Conservation (phyloP, 1,284 basidiomycete genomes). For the Microbotryum saponariae region DNA sequence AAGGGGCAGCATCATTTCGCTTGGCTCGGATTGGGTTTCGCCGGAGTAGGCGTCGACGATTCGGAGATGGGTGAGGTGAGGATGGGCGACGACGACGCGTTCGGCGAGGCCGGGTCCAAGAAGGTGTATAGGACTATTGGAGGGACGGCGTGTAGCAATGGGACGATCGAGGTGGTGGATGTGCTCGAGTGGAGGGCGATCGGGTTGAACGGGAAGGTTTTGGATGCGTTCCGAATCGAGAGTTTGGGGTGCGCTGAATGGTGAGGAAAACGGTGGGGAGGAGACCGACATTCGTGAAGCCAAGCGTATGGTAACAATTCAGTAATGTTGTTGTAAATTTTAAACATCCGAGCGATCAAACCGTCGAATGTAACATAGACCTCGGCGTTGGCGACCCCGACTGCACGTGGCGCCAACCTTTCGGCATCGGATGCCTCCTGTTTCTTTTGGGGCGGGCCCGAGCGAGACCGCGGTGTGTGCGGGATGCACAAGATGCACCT, state of each 20-base stretch:
- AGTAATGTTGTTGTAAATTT: too few species aligned
- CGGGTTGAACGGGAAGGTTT: conserved; percentile 12
- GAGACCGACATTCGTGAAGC: not conserved
- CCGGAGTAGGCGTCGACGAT: not conserved
- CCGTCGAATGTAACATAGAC: too few species aligned
- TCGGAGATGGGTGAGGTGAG: not conserved
- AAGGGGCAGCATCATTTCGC: conserved; percentile 25
- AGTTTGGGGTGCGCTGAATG: conserved; percentile 9
- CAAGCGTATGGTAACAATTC: too few species aligned
- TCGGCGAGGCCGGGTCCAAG: not conserved
- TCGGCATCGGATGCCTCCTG: too few species aligned
- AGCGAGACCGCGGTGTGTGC: too few species aligned
- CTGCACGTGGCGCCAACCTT: too few species aligned
- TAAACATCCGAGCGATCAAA: too few species aligned
- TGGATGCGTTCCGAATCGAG: conserved; percentile 30
- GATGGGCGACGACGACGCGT: not conserved
- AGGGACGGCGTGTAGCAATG: conserved; percentile 2
- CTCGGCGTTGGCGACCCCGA: too few species aligned
- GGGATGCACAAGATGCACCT: too few species aligned
- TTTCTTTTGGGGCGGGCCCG: too few species aligned
- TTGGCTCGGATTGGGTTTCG: conserved; percentile 19
- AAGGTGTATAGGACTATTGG: conserved; percentile 1
- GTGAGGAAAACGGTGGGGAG: not conserved
- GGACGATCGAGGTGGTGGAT: conserved; percentile 17
- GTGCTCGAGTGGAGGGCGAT: conserved; percentile 30